Percentiles rank a stretch among this genome's conserved stretches.
Conservation (phyloP, 2,329 filamentous ascomycete genomes). For the Colletotrichum euphorbiae region DNA sequence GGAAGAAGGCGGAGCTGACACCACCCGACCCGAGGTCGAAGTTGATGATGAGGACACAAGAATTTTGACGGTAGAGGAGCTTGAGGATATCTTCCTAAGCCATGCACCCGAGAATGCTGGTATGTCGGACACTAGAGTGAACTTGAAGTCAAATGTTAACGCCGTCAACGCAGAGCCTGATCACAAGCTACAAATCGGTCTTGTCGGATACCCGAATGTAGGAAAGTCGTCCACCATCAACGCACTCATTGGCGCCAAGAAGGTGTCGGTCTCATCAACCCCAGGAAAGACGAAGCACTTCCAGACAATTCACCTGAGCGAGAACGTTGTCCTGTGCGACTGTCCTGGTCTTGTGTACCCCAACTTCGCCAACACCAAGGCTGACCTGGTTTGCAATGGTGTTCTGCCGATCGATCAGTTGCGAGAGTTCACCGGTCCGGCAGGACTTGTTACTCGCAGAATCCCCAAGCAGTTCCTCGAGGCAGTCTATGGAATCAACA, state of each 20-base stretch:
- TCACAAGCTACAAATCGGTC: conserved; percentile 85
- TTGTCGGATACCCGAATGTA: conserved; percentile 98
- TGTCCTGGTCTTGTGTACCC: conserved; percentile 98
- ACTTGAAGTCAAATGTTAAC: conserved; percentile 31
- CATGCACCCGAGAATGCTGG: conserved; percentile 69
- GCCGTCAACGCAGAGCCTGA: conserved; percentile 52
- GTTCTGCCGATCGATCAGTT: conserved; percentile 96
- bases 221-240: conserved; percentile 99
- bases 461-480: conserved; percentile 92
- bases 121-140: conserved; percentile 47
- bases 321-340: conserved; percentile 92
- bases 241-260: conserved; percentile 97
- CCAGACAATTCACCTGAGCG: conserved; percentile 95
- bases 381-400: conserved; percentile 94
- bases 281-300: conserved; percentile 99
- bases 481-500: conserved; percentile 92
- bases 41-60: conserved; percentile 71
- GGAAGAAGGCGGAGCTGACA: conserved; percentile 52
- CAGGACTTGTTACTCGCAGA: conserved; percentile 82
- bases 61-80: conserved; percentile 92
- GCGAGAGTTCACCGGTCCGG: conserved; percentile 90
- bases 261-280: conserved; percentile 96
- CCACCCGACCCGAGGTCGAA: conserved; percentile 49
- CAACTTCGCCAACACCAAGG: conserved; percentile 97
- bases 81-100: conserved; percentile 87